Evolutionary conservation across 2,329 filamentous ascomycete genomes (phyloP), one percentile per base, ranked within the genome.

Genomic region (Fusarium acutatum): DNA sequence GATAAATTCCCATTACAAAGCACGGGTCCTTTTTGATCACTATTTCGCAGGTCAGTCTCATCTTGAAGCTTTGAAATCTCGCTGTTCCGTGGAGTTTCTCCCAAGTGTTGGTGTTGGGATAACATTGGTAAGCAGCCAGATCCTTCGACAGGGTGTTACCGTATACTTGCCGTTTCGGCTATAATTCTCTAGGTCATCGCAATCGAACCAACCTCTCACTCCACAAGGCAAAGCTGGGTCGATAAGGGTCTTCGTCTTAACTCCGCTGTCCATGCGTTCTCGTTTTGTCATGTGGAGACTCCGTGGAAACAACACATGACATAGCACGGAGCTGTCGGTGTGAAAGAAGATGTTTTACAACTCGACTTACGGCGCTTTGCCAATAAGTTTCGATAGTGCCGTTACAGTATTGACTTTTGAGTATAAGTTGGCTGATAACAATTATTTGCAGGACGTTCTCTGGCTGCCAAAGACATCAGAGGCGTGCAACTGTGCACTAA

Each of bases 1-100:
- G 6, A 15, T 11, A 7, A 5, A 17, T 37, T 40, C n/a, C 32
- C 12, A 18, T 40, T 17, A 14, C 26, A 13, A 24, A 35, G 11
- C 30, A 37, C 10, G 15, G 8, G 24, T 35, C 10, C 18, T 8
- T 11, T 35, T 24, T 22, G 28, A 17, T 38, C 20, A 17, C 20
- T 13, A n/a, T 32, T 22, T 30, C 14, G 18, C n/a, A 26, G 49
- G 20, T 37, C 13, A 22, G 41, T 14, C 26, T 20, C 26, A 37
- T 59, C n/a, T 13, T 59, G 65, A 72, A 58, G 46, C 46, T 73
- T 66, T 44, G 52, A 62, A 44, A 64, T 60, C 43, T 57, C 59
- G 32, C 17, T 64, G 56, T 52, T 74, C 64, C 63, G 43, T 69
- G 63, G 43, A 58, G 44, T 41, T 41, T 41, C 30, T 37, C 26